Evolutionary conservation across 2,329 filamentous ascomycete genomes (phyloP).

Genomic region (Aspergillus phoenicis): DNA sequence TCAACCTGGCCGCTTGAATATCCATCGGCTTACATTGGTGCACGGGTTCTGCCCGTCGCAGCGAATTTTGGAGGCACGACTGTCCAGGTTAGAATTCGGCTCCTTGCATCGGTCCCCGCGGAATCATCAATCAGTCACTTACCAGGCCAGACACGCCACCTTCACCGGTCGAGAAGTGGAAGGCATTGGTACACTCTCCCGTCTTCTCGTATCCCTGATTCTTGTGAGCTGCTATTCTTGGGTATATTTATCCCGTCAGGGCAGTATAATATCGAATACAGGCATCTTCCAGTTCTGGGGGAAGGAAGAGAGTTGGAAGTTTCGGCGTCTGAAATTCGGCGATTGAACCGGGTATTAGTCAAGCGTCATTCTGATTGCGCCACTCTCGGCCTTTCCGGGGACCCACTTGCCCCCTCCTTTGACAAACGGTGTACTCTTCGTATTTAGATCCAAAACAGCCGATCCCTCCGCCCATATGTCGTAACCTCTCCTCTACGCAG

Average conservation of each 20-base stretch:
- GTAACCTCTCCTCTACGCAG: no score
- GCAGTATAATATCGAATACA: background rate
- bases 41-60: constrained; percentile 28
- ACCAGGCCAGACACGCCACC: constrained; percentile 27
- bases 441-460: no score
- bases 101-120: background rate
- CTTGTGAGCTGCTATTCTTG: background rate
- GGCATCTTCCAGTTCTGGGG: background rate
- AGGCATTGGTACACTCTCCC: background rate
- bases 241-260: background rate
- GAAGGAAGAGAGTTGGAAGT: background rate
- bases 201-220: background rate
- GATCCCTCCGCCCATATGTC: no score
- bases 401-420: no score
- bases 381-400: no score
- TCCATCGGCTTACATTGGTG: constrained; percentile 18
- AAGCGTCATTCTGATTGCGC: no score
- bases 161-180: constrained; percentile 16
- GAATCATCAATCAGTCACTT: background rate
- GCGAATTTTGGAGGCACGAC: constrained; percentile 27
- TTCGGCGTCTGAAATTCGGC: background rate
- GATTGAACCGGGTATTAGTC: no score
- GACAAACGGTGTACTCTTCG: no score
- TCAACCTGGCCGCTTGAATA: background rate
- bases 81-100: background rate